Base-by-base conservation (phyloP, 768 basidiomycete genomes). In the Boletus fagicola region DNA sequence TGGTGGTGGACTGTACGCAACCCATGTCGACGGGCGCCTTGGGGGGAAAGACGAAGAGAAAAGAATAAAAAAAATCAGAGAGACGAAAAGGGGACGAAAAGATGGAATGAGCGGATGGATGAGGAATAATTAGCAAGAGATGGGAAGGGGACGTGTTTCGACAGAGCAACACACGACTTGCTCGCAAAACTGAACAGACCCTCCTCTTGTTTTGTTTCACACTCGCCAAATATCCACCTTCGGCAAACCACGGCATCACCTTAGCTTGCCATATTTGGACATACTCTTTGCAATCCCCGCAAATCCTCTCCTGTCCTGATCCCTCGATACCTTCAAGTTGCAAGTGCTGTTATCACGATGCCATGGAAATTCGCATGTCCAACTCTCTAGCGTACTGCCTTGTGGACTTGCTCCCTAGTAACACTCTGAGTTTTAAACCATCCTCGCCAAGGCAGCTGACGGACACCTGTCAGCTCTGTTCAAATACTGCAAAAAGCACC, bases 1-100 rank as follows among this genome's bases (percentile, higher is more conserved):
- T 75, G 57, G 78, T 80, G 12, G 86, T 75, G 49, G 85, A 87
- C 73, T 87, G 85, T 10, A 84, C 84, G 63, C 88, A 90, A 75
- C 88, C 88, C 88, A 90, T 90, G 65, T 57, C 62, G 62, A 66
- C 51, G 51, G 28, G 28, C 15, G 24, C 22, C 43, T 10, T 15
- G 16, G 31, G n/a, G n/a, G n/a, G n/a, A n/a, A n/a, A n/a, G n/a
- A n/a, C n/a, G 13, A 49, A 38, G 24, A 3, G 18, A 33, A 35
- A 13, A 58, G 49, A 62, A 13, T 15, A 7, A 54, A 39, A 12
- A n/a, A 18, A 15, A n/a, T n/a, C n/a, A n/a, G n/a, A n/a, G n/a
- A n/a, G n/a, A n/a, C n/a, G n/a, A n/a, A n/a, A n/a, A n/a, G n/a
- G 22, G 56, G 59, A 59, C 49, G 60, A 48, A 59, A 47, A 57